A percentile compares a stretch with the other conserved stretches of the same genome.
Conservation (phyloP, 2,329 filamentous ascomycete genomes). For the Aspergillus costaricaensis region DNA sequence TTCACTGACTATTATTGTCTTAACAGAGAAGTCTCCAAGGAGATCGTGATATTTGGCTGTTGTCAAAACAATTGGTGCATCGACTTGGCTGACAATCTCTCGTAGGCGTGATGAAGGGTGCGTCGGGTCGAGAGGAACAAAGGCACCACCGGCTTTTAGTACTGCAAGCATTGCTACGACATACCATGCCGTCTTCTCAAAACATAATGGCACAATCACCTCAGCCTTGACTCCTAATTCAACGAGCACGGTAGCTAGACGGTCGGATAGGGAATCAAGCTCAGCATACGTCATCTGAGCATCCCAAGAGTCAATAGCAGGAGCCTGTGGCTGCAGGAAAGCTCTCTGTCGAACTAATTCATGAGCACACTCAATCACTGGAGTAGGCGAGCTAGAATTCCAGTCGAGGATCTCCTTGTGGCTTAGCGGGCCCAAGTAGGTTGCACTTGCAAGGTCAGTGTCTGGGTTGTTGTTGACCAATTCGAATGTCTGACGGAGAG, state of each 20-base stretch:
- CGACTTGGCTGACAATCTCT: not conserved
- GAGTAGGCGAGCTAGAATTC: not conserved
- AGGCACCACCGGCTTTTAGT: slow-evolving; percentile 28
- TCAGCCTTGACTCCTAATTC: slow-evolving; percentile 32
- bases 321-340: slow-evolving; percentile 1
- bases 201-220: slow-evolving; percentile 28
- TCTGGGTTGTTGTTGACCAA: not conserved
- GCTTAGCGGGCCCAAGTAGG: not conserved
- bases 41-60: not conserved
- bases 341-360: not conserved
- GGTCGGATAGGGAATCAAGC: slow-evolving; percentile 33
- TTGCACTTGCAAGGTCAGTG: not conserved
- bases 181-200: slow-evolving; percentile 30
- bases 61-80: slow-evolving; percentile 1
- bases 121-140: slow-evolving; percentile 27
- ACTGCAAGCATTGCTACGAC: slow-evolving; percentile 28
- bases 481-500: not conserved
- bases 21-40: slow-evolving; percentile 9
- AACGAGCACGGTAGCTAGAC: slow-evolving; percentile 28
- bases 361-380: slow-evolving; percentile 1
- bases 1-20: not conserved
- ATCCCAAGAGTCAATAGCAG: slow-evolving; percentile 29
- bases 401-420: not conserved
- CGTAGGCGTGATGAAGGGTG: slow-evolving; percentile 16
- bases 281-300: slow-evolving; percentile 27